phyloP scores from a whole-genome alignment of 768 basidiomycete species.

The Scleroderma citrinum region DNA sequence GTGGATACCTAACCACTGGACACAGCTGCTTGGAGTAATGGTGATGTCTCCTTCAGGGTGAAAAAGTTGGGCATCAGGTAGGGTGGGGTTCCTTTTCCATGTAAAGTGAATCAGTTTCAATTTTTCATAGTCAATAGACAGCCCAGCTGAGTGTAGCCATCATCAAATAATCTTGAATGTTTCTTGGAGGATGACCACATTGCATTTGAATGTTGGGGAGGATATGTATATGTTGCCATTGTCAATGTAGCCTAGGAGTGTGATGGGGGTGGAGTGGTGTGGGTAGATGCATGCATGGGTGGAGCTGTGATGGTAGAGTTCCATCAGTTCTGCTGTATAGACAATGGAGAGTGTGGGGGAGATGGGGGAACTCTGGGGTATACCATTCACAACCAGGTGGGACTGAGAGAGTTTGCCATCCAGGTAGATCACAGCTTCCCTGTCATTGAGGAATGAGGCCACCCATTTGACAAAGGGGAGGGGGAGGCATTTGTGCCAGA shows the following conservation, averaged over 20 bases:
- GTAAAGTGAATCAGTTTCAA: conserved; percentile 27
- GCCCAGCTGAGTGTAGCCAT: not conserved
- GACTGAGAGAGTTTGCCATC: not conserved
- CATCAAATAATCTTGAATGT: not conserved
- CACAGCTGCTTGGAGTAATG: too few species aligned
- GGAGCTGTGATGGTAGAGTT: not conserved
- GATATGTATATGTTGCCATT: not conserved
- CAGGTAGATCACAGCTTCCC: not conserved
- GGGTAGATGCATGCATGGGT: not conserved
- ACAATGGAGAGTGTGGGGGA: conserved; percentile 22
- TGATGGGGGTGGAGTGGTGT: not conserved
- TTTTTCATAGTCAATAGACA: conserved; percentile 8
- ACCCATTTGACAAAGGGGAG: not conserved
- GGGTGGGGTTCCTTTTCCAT: not conserved
- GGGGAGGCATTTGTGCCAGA: not conserved
- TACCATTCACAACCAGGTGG: conserved; percentile 7
- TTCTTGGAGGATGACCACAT: not conserved
- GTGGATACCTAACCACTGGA: not conserved
- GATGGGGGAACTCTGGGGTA: conserved; percentile 27
- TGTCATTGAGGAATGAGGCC: not conserved
- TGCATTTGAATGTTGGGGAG: not conserved
- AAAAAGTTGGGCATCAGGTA: conserved; percentile 8
- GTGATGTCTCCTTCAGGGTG: conserved; percentile 1
- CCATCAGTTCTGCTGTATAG: conserved; percentile 7
- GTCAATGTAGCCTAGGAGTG: not conserved